Base-by-base conservation (phyloP, 768 basidiomycete genomes). In the Inosperma sp. region DNA sequence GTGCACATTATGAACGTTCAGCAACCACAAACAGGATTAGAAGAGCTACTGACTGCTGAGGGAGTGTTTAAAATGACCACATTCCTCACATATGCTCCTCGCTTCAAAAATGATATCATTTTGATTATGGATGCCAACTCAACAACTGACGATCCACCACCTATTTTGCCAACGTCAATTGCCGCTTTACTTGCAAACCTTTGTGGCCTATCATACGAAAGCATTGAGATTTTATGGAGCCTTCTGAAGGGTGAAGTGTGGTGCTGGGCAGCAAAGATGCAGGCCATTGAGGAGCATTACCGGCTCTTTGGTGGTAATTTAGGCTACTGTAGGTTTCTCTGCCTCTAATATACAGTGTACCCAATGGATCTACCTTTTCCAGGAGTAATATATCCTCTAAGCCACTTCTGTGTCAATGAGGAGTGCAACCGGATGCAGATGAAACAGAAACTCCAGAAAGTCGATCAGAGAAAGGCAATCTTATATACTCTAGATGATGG, bases 31-130 rank as follows among this genome's bases (percentile, higher is more conserved):
- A 42, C 29, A 9, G 23, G n/a, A 14, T 3, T 26, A 42, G 14
- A 29, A 16, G 41, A 29, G 5, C 21, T 51, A 14, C 17, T 31
- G 37, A 45, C 14, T 7, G 19, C 14, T 12, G 54, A 46, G 13
- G 47, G 51, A n/a, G 14, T 52, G 1, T 1, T 48, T 34, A 53
- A 48, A 44, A 35, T 53, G 7, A 41, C 37, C 4, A 21, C 25
- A 26, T 52, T 55, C 26, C 25, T 55, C 7, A 34, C 23, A 7
- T 52, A 55, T 43, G 37, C 39, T 4, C 30, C 54, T 7, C 33
- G 45, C 0, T 51, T 55, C 13, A 55, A 55, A 29, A 26, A 41
- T 3, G 54, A 55, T 25, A 55, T 55, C 37, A 3, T 55, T 10
- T 37, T 55, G 30, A 29, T 22, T 5, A 36, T 51, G 50, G 45